phyloP scores from a whole-genome alignment of 1,139 yeast genomes.

The Yamadazyma jaroonii region DNA sequence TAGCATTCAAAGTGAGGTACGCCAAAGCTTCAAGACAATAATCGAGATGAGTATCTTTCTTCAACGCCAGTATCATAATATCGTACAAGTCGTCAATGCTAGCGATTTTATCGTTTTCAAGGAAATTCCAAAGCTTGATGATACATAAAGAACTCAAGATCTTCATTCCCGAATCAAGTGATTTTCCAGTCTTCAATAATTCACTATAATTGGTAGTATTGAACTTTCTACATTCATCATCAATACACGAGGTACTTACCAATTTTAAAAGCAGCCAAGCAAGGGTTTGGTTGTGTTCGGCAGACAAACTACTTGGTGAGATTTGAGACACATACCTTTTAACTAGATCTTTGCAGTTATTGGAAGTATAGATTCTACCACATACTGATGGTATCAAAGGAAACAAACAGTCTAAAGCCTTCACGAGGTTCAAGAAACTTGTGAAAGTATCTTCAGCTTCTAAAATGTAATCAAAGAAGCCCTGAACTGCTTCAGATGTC shows the following conservation, averaged over 20 bases:
- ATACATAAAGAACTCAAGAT: slow-evolving; percentile 33
- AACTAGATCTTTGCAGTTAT: slow-evolving; percentile 8
- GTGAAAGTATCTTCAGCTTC: slow-evolving; percentile 14
- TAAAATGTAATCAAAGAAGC: slow-evolving; percentile 22
- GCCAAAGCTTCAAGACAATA: slow-evolving; percentile 46
- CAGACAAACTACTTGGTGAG: slow-evolving; percentile 7
- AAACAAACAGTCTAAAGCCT: slow-evolving; percentile 11
- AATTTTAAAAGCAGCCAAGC: slow-evolving; percentile 19
- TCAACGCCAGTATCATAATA: slow-evolving; percentile 17
- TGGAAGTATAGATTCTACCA: slow-evolving; percentile 12
- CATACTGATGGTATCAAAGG: slow-evolving; percentile 14
- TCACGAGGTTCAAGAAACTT: slow-evolving; percentile 20
- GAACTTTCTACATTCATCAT: slow-evolving; percentile 33
- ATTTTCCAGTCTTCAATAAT: slow-evolving; percentile 23
- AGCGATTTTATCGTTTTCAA: slow-evolving; percentile 21
- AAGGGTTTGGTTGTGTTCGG: slow-evolving; percentile 4
- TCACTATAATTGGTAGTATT: slow-evolving; percentile 28
- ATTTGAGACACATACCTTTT: slow-evolving; percentile 8
- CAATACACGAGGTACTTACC: slow-evolving; percentile 34
- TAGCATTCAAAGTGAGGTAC: slow-evolving; percentile 38
- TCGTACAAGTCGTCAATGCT: slow-evolving; percentile 20
- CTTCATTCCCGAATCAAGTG: slow-evolving; percentile 19
- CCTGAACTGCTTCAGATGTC: slow-evolving; percentile 19
- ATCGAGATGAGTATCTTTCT: slow-evolving; percentile 12
- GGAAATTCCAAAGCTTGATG: slow-evolving; percentile 44